Conservation (phyloP, 495 filamentous ascomycete genomes). For the Xylaria acuta region DNA sequence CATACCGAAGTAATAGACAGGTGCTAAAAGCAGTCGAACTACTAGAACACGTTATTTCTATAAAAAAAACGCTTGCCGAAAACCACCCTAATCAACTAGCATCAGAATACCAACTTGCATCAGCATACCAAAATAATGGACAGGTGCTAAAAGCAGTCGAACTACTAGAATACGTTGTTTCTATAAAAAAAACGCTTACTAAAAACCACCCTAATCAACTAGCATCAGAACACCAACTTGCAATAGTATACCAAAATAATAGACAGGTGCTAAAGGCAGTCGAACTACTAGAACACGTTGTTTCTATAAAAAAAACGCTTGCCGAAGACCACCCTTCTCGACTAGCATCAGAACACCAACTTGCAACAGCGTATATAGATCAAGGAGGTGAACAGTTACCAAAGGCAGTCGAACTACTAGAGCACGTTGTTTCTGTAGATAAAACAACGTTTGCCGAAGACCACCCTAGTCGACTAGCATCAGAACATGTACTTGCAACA, state of each 20-base stretch:
- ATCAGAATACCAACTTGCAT: constrained; percentile 39
- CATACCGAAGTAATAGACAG: background rate
- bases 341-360: no score
- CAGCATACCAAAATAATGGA: constrained; percentile 36
- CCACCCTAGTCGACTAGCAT: constrained; percentile 39
- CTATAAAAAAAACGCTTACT: constrained; percentile 33
- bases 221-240: constrained; percentile 40
- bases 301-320: no score
- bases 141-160: constrained; percentile 34
- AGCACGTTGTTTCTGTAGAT: background rate
- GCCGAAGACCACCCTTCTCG: no score
- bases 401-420: background rate
- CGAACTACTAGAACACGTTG: no score
- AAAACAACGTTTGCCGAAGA: constrained; percentile 26
- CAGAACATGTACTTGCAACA: constrained; percentile 38
- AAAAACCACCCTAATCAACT: constrained; percentile 43
- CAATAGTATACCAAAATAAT: background rate
- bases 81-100: constrained; percentile 38
- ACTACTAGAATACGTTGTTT: constrained; percentile 43
- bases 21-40: background rate
- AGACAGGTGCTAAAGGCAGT: no score
- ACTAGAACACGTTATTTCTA: no score
- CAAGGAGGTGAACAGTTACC: no score
- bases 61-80: constrained; percentile 30
- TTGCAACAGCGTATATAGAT: no score